Conservation (phyloP, 176 grass and related monocot genomes). For the Bolboschoenus planiculmis region DNA sequence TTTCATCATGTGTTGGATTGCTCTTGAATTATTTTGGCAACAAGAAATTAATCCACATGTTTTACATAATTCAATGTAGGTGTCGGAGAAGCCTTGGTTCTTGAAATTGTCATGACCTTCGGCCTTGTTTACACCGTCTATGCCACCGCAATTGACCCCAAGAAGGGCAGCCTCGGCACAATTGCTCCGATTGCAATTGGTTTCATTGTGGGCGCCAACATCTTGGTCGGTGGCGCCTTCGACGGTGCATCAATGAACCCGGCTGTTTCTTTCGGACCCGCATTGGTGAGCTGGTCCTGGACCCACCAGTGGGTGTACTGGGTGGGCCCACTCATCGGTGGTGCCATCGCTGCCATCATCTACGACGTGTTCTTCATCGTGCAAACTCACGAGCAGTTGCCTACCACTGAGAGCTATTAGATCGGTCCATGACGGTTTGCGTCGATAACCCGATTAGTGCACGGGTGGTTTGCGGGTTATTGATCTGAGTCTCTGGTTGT, state of each 20-base stretch:
- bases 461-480: background rate
- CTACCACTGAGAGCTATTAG: conserved; percentile 53
- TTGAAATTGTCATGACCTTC: conserved; percentile 98
- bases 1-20: background rate
- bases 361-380: conserved; percentile 81
- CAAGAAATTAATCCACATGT: no score
- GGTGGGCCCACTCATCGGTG: conserved; percentile 86
- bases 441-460: background rate
- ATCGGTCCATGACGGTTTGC: background rate
- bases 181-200: conserved; percentile 91
- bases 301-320: conserved; percentile 85
- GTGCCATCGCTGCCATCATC: conserved; percentile 58
- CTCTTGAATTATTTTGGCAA: background rate
- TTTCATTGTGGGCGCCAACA: conserved; percentile 93
- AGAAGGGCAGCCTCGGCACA: conserved; percentile 74
- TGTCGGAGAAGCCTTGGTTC: conserved; percentile 52
- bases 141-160: conserved; percentile 81
- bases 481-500: background rate
- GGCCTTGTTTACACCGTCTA: conserved; percentile 97
- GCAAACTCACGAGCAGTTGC: conserved; percentile 72
- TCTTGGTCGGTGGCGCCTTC: conserved; percentile 78
- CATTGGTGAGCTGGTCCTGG: conserved; percentile 93
- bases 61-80: background rate
- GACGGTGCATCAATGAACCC: conserved; percentile 94
- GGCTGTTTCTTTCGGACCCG: conserved; percentile 84